Conservation (phyloP, 108 stramenopile genomes). For the Epithemia pelagica region DNA sequence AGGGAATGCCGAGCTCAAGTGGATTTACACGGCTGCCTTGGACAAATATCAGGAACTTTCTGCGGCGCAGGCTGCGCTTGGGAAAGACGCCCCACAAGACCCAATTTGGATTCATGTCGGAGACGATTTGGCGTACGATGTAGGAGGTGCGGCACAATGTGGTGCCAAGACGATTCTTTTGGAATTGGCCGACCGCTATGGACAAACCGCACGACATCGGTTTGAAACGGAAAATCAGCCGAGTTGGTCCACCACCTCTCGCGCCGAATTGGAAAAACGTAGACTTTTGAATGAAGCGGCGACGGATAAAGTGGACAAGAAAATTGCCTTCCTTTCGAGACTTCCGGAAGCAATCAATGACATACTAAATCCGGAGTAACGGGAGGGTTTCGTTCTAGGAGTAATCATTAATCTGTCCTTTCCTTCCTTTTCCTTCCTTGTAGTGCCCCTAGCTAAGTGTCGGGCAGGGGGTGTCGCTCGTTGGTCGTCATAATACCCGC, state of each 20-base stretch:
- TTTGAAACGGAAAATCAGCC: constrained; percentile 60
- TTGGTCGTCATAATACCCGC: too few relatives aligned
- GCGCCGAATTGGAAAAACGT: constrained; percentile 58
- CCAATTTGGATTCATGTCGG: constrained; percentile 57
- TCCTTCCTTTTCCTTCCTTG: too few relatives aligned
- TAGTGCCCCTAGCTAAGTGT: too few relatives aligned
- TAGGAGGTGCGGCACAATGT: constrained; percentile 64
- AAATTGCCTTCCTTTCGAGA: constrained; percentile 49
- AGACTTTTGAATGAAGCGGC: constrained; percentile 77
- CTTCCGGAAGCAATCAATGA: constrained; percentile 36
- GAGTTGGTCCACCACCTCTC: constrained; percentile 61
- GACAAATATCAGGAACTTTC: constrained; percentile 67
- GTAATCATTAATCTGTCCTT: too few relatives aligned
- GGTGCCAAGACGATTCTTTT: constrained; percentile 84
- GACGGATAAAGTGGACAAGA: constrained; percentile 46
- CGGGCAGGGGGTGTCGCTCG: too few relatives aligned
- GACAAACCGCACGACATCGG: constrained; percentile 74
- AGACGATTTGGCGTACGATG: constrained; percentile 85
- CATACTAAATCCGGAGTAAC: constrained; percentile 3
- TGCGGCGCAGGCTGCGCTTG: constrained; percentile 38
- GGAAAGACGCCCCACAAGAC: constrained; percentile 10
- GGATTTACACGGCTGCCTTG: constrained; percentile 82
- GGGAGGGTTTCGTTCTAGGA: too few relatives aligned
- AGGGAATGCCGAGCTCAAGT: constrained; percentile 68
- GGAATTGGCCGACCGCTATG: constrained; percentile 56